Percentiles rank a stretch among this genome's conserved stretches.
These are phyloP conservation scores for Hypoxylon sp. DNA, from an alignment of 2,329 filamentous ascomycete genomes.

Conservation along the genomic window DNA sequence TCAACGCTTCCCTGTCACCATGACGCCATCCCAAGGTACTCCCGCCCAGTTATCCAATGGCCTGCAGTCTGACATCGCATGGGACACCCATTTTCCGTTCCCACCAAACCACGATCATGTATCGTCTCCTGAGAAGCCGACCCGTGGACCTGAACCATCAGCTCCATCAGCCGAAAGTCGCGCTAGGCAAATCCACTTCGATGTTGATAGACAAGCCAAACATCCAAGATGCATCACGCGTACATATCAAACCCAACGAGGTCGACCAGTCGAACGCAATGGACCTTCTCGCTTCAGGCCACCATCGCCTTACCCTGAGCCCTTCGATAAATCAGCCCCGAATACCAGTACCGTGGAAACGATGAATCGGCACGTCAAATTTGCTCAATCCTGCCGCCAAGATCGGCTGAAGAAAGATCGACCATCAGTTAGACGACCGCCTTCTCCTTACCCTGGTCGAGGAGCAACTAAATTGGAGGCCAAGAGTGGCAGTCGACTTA, in stretches of 20 bases:
- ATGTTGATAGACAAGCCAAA: neutral
- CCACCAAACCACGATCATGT: neutral
- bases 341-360: neutral
- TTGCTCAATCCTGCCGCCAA: neutral
- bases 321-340: neutral
- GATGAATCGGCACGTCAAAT: neutral
- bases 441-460: constrained; percentile 10
- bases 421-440: neutral
- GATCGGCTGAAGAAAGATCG: neutral
- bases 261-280: neutral
- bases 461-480: neutral
- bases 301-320: neutral
- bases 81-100: neutral
- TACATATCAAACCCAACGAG: neutral
- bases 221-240: neutral
- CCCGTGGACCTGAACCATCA: neutral
- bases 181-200: constrained; percentile 1
- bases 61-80: neutral
- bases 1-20: neutral
- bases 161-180: neutral
- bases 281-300: neutral
- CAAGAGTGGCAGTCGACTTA: neutral
- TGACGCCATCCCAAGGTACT: neutral
- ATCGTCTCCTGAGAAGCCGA: neutral
- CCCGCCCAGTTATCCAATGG: neutral